Evolutionary conservation across 2,329 filamentous ascomycete genomes (phyloP).

Genomic region (Colletotrichum graminicola): DNA sequence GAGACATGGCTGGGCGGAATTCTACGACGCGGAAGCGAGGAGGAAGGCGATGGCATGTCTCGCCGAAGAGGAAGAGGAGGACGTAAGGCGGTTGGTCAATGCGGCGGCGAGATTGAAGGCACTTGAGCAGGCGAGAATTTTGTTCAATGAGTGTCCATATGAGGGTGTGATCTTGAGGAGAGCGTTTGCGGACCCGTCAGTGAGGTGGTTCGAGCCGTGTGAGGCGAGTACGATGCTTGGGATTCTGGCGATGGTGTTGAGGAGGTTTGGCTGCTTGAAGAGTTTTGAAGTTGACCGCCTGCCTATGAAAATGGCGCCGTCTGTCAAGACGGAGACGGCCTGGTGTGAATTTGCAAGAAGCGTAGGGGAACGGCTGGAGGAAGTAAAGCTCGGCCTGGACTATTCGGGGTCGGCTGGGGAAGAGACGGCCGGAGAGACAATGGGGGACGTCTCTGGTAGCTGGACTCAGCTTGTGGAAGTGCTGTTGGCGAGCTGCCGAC

Average conservation of each 20-base stretch:
- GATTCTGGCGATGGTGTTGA: background rate
- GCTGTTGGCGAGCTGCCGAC: conserved; percentile 6
- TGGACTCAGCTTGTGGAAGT: background rate
- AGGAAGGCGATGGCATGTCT: conserved; percentile 35
- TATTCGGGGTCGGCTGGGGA: background rate
- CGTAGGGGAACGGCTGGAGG: background rate
- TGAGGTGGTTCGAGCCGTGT: background rate
- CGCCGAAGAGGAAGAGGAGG: background rate
- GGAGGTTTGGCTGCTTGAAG: background rate
- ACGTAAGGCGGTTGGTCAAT: background rate
- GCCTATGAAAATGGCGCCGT: background rate
- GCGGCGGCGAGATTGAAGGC: background rate
- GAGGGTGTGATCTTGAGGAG: background rate
- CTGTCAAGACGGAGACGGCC: background rate
- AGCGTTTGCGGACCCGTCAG: background rate
- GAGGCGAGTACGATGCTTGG: background rate
- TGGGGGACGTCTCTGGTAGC: background rate
- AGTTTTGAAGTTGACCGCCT: conserved; percentile 11
- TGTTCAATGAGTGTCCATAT: conserved; percentile 7
- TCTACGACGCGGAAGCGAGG: conserved; percentile 52
- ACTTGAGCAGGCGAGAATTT: background rate
- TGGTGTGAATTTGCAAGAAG: conserved; percentile 7
- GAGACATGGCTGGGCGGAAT: conserved; percentile 52
- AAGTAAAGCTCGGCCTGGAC: conserved; percentile 10
- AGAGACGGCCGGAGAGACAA: background rate